phyloP scores from a whole-genome alignment of 1,284 basidiomycete species.

The Vanrija sp. region DNA sequence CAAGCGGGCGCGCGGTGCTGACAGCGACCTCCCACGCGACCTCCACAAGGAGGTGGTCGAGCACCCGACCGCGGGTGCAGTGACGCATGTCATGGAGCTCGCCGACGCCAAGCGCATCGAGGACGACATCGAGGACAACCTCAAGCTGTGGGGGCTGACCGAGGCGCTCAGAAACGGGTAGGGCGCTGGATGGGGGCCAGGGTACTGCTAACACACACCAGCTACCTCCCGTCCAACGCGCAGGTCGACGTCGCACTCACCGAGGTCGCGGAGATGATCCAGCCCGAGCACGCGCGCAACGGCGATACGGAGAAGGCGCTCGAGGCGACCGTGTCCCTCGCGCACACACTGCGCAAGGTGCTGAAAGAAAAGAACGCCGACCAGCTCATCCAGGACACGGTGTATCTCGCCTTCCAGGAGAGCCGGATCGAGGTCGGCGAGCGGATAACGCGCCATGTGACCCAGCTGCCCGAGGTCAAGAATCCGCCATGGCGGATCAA shows the following conservation, averaged over 20 bases:
- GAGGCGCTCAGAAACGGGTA: not conserved
- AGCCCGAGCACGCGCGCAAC: not conserved
- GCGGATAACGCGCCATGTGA: not conserved
- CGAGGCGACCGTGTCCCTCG: not conserved
- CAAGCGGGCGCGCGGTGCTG: no score
- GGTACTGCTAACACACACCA: not conserved
- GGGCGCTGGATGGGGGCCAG: not conserved
- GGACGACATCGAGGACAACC: not conserved
- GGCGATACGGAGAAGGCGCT: conserved; percentile 2
- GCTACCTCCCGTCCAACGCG: conserved; percentile 4
- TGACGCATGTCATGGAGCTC: not conserved
- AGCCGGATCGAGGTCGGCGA: not conserved
- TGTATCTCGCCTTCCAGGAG: conserved; percentile 5
- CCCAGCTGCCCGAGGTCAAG: no score
- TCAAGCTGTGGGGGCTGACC: not conserved
- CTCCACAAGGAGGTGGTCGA: not conserved
- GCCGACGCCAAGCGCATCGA: not conserved
- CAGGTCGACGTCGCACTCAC: conserved; percentile 3
- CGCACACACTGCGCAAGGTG: conserved; percentile 3
- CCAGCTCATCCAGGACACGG: conserved; percentile 13
- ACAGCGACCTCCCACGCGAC: no score
- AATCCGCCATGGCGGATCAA: not conserved
- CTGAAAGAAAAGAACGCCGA: conserved; percentile 14
- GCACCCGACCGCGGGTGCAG: not conserved
- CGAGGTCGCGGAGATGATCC: not conserved